These are phyloP conservation scores for Cyclotella sp. DNA, from an alignment of 108 stramenopile genomes.

Conservation along the genomic window DNA sequence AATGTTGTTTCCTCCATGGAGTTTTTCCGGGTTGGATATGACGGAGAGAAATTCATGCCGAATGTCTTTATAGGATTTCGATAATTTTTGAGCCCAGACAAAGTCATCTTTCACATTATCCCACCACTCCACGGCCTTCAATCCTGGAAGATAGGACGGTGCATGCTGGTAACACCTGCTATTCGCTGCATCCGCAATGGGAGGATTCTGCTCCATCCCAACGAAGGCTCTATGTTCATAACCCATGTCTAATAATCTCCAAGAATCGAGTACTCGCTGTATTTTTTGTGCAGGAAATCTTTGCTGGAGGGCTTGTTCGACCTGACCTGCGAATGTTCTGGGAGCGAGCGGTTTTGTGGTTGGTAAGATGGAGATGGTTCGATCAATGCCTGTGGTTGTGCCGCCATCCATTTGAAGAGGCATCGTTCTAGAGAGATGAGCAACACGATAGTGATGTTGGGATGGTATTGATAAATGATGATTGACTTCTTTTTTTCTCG, in stretches of 20 bases:
- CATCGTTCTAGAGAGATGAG: no score
- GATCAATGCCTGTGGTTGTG: constrained; percentile 22
- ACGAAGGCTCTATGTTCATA: constrained; percentile 80
- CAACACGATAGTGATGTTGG: not conserved
- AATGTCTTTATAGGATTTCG: constrained; percentile 64
- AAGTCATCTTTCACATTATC: constrained; percentile 53
- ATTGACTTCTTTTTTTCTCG: no score
- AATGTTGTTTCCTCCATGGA: constrained; percentile 82
- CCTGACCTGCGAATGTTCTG: constrained; percentile 74
- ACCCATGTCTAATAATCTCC: constrained; percentile 72
- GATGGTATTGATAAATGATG: not conserved
- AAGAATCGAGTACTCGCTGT: constrained; percentile 69
- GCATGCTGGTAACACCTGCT: constrained; percentile 73
- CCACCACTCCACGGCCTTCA: constrained; percentile 75
- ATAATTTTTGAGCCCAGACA: constrained; percentile 66
- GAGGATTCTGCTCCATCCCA: constrained; percentile 53
- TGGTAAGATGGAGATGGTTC: constrained; percentile 44
- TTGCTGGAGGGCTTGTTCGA: constrained; percentile 68
- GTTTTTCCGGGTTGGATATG: constrained; percentile 53
- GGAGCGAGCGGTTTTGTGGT: constrained; percentile 56
- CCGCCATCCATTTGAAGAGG: not conserved
- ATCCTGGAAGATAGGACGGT: constrained; percentile 82
- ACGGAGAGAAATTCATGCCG: constrained; percentile 81
- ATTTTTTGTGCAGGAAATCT: constrained; percentile 57
- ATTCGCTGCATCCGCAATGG: constrained; percentile 34